Evolutionary conservation across 1,284 basidiomycete species (phyloP), one percentile per base, ranked within the genome.

Genomic region (Malassezia pachydermatis): DNA sequence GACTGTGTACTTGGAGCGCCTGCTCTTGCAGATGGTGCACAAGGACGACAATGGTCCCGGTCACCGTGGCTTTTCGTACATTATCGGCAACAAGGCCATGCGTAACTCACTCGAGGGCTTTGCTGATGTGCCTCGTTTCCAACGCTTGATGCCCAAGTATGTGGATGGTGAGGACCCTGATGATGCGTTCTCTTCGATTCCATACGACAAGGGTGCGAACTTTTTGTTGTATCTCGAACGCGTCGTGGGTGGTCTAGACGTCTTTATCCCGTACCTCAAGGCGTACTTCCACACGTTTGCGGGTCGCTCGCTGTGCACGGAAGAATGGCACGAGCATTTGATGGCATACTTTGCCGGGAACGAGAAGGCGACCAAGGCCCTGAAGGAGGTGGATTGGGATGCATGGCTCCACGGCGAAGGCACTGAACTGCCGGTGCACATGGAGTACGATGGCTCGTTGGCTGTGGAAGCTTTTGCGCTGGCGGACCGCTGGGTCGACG

Each of bases 1-100:
- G 84, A 94, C 89, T 27, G 90, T 87, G 1, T 95, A 90, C 69
- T 83, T 88, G 41, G 92, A 98, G 73, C 81, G 89, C 19, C 76
- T 94, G 8, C 76, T 94, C 29, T 81, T 84, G 33, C 76, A 83
- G 58, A 76, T 78, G 42, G 75, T 92, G 1, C 81, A 90, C 66
- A 64, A 60, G 6, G 80, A 83, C 0, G 80, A 42, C 24, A 54
- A 64, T 22, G 68, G 68, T 3, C 65, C 85, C 14, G 81, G 83
- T 0, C 81, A 86, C 51, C 83, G 92, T 28, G 86, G 82, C 11
- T 88, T 89, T 66, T 80, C 80, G 28, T 88, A 77, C 71, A 75
- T 86, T 54, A 83, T 86, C 55, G 88, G 88, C 19, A 73, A 77
- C 36, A 85, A 86, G 61, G 78, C 78, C 0, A 76, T 96, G 23